phyloP scores from a whole-genome alignment of 352 stramenopile species.

The Phytophthora rubi region DNA sequence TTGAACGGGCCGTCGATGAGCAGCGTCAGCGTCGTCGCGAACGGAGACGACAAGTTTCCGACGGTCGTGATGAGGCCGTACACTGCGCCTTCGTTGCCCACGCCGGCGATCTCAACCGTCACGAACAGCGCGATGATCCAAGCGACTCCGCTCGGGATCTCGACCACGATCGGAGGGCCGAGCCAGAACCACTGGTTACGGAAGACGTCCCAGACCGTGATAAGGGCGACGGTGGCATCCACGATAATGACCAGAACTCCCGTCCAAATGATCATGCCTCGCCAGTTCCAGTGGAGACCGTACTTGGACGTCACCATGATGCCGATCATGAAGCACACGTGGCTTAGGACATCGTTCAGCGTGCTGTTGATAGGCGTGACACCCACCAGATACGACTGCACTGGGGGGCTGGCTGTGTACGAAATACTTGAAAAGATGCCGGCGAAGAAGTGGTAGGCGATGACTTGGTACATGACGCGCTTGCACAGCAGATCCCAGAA shows the following conservation, averaged over 20 bases:
- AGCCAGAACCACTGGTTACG: constrained; percentile 29
- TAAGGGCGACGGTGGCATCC: constrained; percentile 16
- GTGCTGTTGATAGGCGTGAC: constrained; percentile 26
- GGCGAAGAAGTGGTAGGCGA: constrained; percentile 30
- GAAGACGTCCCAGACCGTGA: constrained; percentile 29
- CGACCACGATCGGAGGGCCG: constrained; percentile 20
- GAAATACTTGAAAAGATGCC: constrained; percentile 21
- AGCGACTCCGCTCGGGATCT: constrained; percentile 18
- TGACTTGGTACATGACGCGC: constrained; percentile 21
- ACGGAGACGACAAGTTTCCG: constrained; percentile 20
- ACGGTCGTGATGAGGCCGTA: constrained; percentile 28
- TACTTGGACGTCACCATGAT: constrained; percentile 34
- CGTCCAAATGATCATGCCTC: constrained; percentile 25
- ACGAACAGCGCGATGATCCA: constrained; percentile 28
- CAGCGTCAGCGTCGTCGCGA: constrained; percentile 18
- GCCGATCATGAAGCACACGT: constrained; percentile 25
- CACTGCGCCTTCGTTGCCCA: constrained; percentile 23
- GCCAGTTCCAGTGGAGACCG: constrained; percentile 26
- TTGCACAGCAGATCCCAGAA: constrained; percentile 21
- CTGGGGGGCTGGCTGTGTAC: constrained; percentile 15
- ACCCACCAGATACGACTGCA: constrained; percentile 22
- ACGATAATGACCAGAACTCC: constrained; percentile 22
- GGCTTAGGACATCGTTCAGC: constrained; percentile 15
- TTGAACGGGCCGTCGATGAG: constrained; percentile 25
- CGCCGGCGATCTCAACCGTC: constrained; percentile 26